Conservation (phyloP, 2,329 filamentous ascomycete species). For the Rhynchosporium agropyri region DNA sequence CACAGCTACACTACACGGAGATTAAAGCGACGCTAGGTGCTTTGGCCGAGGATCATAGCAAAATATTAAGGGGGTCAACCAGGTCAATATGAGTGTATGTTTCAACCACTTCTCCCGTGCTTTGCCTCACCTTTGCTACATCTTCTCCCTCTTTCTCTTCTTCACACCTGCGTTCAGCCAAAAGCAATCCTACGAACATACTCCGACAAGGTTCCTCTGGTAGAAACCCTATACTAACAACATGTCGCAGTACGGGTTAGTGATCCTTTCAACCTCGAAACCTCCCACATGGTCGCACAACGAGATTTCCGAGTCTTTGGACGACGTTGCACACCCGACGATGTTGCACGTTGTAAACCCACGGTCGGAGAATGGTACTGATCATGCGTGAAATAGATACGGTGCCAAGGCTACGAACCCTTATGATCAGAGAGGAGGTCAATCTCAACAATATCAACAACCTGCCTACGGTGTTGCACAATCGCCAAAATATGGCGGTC, state of each 20-base stretch:
- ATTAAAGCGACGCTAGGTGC: constrained; percentile 18
- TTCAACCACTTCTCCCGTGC: constrained; percentile 27
- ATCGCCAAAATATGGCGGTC: constrained; percentile 31
- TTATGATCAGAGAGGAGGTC: constrained; percentile 57
- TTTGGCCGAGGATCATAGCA: constrained; percentile 21
- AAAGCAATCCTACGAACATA: constrained; percentile 14
- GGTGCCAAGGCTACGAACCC: constrained; percentile 57
- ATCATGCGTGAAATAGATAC: constrained; percentile 50
- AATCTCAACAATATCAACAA: constrained; percentile 31
- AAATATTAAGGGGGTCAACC: constrained; percentile 26
- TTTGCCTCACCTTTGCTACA: constrained; percentile 23
- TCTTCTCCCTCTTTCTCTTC: constrained; percentile 12
- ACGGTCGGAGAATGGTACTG: constrained; percentile 19
- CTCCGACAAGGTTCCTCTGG: constrained; percentile 29
- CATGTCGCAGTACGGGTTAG: constrained; percentile 43
- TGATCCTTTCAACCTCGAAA: constrained; percentile 23
- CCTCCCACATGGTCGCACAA: constrained; percentile 8
- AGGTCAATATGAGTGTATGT: constrained; percentile 40
- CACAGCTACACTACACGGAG: constrained; percentile 1
- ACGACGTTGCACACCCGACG: not conserved
- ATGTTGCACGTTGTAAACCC: too few species aligned
- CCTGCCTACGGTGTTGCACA: constrained; percentile 23
- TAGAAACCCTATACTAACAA: constrained; percentile 36
- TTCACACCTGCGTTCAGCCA: constrained; percentile 15
- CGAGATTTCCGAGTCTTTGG: not conserved